Conservation (phyloP, 2,329 filamentous ascomycete genomes). For the Ceratocystis smalleyi region DNA sequence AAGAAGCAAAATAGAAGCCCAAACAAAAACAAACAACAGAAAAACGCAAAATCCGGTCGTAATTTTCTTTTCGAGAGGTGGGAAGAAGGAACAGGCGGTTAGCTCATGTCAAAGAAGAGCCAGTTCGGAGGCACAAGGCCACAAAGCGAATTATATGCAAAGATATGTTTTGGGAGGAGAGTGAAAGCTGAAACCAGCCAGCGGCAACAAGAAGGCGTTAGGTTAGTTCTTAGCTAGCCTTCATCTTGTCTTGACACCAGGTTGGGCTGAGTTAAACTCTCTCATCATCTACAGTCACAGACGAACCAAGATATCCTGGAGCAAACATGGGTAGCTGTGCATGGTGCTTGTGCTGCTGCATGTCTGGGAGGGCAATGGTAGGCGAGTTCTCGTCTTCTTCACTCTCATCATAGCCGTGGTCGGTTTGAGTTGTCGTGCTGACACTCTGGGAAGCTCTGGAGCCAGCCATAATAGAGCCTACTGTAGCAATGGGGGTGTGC, state of each 20-base stretch:
- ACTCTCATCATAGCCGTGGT: conserved; percentile 12
- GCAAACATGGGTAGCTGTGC: conserved; percentile 24
- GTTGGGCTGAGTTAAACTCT: not conserved
- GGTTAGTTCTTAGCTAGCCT: not conserved
- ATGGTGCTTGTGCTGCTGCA: not conserved
- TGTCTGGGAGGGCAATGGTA: not conserved
- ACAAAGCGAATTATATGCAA: conserved; percentile 12
- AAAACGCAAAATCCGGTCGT: not conserved
- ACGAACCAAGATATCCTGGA: conserved; percentile 36
- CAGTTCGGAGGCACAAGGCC: not conserved
- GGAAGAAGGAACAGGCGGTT: not conserved
- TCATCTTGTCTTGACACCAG: not conserved
- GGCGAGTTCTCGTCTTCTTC: conserved; percentile 2
- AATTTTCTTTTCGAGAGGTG: not conserved
- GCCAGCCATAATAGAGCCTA: conserved; percentile 19
- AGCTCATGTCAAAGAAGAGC: conserved; percentile 4
- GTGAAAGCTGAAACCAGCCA: not conserved
- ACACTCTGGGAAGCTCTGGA: conserved; percentile 1
- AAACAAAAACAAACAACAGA: not conserved
- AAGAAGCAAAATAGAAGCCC: not conserved
- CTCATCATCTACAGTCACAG: conserved; percentile 36
- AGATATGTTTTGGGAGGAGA: conserved; percentile 10
- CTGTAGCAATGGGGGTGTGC: conserved; percentile 5
- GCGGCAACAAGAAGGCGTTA: not conserved
- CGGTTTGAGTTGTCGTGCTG: conserved; percentile 30